Evolutionary conservation across 177 flowering plant species (phyloP), one percentile per base, ranked within the genome.

Genomic region (Vitis hybrid): DNA sequence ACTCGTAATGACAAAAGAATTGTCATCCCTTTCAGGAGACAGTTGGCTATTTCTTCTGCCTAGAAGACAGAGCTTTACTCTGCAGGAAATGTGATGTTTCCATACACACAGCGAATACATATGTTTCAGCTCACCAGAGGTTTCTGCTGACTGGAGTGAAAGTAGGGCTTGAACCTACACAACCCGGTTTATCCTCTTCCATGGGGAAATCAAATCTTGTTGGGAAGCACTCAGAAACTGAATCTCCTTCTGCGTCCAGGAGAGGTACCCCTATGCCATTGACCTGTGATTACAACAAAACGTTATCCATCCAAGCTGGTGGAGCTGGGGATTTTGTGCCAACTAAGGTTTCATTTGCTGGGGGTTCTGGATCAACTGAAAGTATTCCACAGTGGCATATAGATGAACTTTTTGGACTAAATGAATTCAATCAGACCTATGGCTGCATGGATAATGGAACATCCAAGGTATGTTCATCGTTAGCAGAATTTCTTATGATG

Each of bases 71-170:
- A 68, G 97, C 97, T 64, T 73, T 91, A 72, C 83, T 91, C 17
- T 91, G 97, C 75, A 72, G 94, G 71, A 88, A 85, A 74, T 91
- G 97, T 79, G 94, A 91, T 70, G 77, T 84, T 46, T 77, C 92
- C 30, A 86, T 90, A 69, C 97, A 91, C 79, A 76, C 93, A 1
- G 84, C 80, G 17, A 91, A 90, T 67, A 4, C 82, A 17, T 78
- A 60, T 71, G 97, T 91, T n/a, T 84, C 90, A 48, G 75, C 73
- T 66, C 97, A 91, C 66, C 90, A 84, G 70, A 82, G 97, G 70
- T 91, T 91, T 80, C 77, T 91, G 68, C 91, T 91, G 54, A 90
- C 93, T 35, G 97, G 97, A 60, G 91, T 90, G 50, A 86, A 83
- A 82, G 93, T 91, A 60, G 91, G 87, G 51, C 87, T 83, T 57